Percentiles rank a stretch among this genome's conserved stretches.
Evolutionary conservation across 305 asterid genomes (phyloP).

Genomic region (Stenogyne calaminthoides): DNA sequence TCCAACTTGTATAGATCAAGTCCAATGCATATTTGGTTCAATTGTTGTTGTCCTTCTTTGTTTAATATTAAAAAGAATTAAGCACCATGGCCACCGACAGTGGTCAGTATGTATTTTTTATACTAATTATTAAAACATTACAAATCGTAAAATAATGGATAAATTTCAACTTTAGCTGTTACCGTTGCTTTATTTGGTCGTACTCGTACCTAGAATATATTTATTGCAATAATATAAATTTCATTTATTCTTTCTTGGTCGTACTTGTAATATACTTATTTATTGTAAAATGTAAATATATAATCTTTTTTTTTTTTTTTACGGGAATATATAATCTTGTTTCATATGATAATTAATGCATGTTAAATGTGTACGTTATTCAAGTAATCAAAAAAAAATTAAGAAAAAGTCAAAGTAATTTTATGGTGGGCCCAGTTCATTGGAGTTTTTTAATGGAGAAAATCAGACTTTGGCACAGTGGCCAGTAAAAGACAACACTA

Average conservation of each 20-base stretch:
- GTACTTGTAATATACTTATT: background rate
- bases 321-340: background rate
- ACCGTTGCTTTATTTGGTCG: background rate
- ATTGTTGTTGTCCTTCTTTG: background rate
- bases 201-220: background rate
- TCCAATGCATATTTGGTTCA: background rate
- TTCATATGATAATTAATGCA: background rate
- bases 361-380: background rate
- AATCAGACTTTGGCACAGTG: slow-evolving; percentile 8
- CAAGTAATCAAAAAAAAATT: background rate
- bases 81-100: background rate
- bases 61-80: background rate
- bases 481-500: background rate
- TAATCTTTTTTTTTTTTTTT: too few species aligned
- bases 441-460: background rate
- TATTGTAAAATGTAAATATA: too few species aligned
- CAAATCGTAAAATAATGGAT: background rate
- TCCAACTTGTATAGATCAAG: too few species aligned
- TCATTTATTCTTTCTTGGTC: background rate
- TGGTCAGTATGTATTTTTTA: background rate
- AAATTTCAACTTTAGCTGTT: background rate
- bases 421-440: slow-evolving; percentile 7
- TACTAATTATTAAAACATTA: background rate
- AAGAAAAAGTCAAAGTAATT: slow-evolving; percentile 7
- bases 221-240: background rate